Evolutionary conservation across 805 yeast species (phyloP), one percentile per base, ranked within the genome.

Genomic region (Ogataea wickerhamii): DNA sequence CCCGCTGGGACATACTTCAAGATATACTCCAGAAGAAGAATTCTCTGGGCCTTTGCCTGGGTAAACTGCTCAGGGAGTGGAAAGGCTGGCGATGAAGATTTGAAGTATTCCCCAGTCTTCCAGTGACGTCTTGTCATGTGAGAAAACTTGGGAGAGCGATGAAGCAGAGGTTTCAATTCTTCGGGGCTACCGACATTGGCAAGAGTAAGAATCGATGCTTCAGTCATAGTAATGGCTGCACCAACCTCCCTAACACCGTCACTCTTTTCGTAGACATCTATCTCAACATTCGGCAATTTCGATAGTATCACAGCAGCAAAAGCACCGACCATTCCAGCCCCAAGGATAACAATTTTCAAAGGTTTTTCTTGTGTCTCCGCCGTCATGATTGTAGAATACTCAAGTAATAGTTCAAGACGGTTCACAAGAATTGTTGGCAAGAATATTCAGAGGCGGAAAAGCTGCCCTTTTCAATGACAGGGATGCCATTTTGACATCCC

Each of bases 321-420:
- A 2, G 43, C 38, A 12, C 43, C 43, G 12, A 39, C 43, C 4
- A 39, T 23, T n/a, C 43, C 43, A 3, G 33, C 39, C 8, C 43
- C 43, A 10, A 39, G n/a, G 27, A 39, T 39, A 4, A 30, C 43
- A 17, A 39, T 35, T 19, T 21, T 31, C 8, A 39, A 28, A 11
- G 42, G 38, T 25, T 14, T 28, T 8, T 12, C 11, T 18, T 31
- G 28, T 11, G 23, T 25, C 13, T 37, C 36, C 12, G 26, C 36
- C 4, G 40, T 32, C 40, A 37, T 37, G 12, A 22, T 22, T 22
- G 8, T 12, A 22, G 12, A 12, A n/a, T n/a, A n/a, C n/a, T n/a
- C n/a, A n/a, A n/a, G n/a, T n/a, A n/a, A n/a, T n/a, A n/a, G n/a
- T n/a, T n/a, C n/a, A n/a, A n/a, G n/a, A n/a, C n/a, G n/a, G n/a